Conservation (phyloP, 75 land plant species). For the Cryptomeria japonica region DNA sequence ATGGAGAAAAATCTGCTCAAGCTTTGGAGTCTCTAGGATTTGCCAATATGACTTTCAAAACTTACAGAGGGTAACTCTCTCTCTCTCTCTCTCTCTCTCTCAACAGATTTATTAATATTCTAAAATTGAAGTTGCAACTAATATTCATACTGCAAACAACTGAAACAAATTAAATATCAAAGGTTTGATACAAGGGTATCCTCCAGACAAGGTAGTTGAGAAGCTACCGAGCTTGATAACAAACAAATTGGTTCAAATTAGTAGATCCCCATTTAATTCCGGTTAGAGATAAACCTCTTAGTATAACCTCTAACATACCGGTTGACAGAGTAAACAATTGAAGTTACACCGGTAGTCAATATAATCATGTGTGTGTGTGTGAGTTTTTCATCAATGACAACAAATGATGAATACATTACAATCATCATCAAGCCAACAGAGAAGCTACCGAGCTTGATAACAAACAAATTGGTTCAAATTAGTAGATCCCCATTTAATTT, state of each 20-base stretch:
- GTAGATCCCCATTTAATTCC: not conserved
- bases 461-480: not conserved
- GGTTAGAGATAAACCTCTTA: too few relatives aligned
- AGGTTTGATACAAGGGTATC: not conserved
- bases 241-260: not conserved
- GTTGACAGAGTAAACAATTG: too few relatives aligned
- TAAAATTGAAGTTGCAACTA: not conserved
- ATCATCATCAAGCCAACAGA: too few relatives aligned
- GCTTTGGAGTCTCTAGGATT: slow-evolving; percentile 56
- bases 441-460: not conserved
- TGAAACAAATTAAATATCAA: not conserved
- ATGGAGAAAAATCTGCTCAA: slow-evolving; percentile 70
- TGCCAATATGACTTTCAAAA: slow-evolving; percentile 51
- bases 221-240: not conserved
- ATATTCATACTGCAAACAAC: not conserved
- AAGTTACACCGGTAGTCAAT: too few relatives aligned
- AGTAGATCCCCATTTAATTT: not conserved
- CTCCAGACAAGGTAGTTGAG: not conserved
- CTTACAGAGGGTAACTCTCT: slow-evolving; percentile 62
- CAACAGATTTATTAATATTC: not conserved
- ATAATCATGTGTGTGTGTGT: too few relatives aligned
- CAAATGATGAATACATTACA: too few relatives aligned
- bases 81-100: not conserved
- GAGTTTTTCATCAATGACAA: too few relatives aligned
- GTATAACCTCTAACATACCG: too few relatives aligned